Conservation (phyloP, 2,329 filamentous ascomycete species). For the Pseudogymnoascus sp. region DNA sequence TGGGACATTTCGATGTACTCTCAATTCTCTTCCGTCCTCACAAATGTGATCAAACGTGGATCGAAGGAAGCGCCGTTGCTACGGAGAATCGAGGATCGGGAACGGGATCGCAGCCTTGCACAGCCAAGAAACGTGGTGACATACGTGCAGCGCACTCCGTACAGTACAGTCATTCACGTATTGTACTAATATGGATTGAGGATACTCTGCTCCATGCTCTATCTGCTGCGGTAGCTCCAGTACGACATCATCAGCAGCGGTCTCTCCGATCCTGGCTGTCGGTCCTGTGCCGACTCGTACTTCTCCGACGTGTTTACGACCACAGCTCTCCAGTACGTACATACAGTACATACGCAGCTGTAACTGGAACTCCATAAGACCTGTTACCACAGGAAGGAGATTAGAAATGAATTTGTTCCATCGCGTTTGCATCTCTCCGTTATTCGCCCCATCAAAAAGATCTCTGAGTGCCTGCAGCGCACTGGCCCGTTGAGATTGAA, state of each 20-base stretch:
- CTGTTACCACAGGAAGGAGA: background rate
- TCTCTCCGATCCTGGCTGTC: background rate
- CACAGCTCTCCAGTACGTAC: background rate
- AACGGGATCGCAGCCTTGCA: background rate
- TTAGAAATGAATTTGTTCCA: background rate
- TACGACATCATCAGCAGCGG: background rate
- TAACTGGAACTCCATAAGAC: background rate
- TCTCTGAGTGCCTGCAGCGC: background rate
- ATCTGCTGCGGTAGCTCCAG: background rate
- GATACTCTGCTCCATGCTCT: background rate
- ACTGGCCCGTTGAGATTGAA: slow-evolving; percentile 8
- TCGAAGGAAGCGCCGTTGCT: background rate
- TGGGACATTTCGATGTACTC: slow-evolving; percentile 5
- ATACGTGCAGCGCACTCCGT: background rate
- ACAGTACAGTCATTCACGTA: background rate
- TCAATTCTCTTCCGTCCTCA: background rate
- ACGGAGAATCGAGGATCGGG: slow-evolving; percentile 1
- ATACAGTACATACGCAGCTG: background rate
- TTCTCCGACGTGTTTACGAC: background rate
- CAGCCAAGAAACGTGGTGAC: slow-evolving; percentile 1
- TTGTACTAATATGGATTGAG: background rate
- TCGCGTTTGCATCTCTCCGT: slow-evolving; percentile 1
- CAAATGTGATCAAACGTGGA: background rate
- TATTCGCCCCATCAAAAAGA: background rate
- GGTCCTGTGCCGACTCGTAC: background rate